Base-by-base conservation (phyloP, 83 land plant species). In the Picea abies region DNA sequence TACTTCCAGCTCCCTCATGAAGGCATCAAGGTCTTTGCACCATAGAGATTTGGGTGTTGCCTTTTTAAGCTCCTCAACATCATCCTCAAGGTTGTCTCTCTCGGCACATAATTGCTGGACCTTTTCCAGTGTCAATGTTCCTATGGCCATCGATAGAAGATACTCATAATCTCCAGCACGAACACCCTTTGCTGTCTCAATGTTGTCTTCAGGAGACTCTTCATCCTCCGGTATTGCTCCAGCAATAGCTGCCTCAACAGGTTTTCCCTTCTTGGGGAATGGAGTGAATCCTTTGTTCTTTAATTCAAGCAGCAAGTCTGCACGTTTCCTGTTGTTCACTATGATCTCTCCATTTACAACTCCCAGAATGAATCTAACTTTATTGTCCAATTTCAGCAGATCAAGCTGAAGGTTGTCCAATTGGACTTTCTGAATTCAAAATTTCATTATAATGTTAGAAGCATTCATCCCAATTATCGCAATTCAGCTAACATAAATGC, bases 111-210 rank as follows among this genome's bases (percentile, higher is more conserved):
- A 89, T 75, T 89, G 88, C 82, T 96, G 88, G 37, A 96, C 96
- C 84, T 93, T 97, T 82, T 96, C 99, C 47, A 90, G 60, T 14
- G 99, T 97, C 83, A 97, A 81, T 23, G 91, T 87, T 26, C 94
- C 96, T 69, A 97, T 97, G 37, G 99, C 72, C 98, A 97, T 91
- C 12, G 98, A 91, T 4, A 97, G 90, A 37, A 97, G 83, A 82
- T 97, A 97, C 78, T 96, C 99, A 73, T 97, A 97, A 78, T 97
- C 98, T 14, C 90, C 89, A 12, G 86, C 89, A 23, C 77, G 84
- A 20, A 92, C 92, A 32, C 82, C 73, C 26, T 79, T 83, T 1
- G 23, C 83, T 29, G 22, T 81, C 79, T 92, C 98, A 4, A 81
- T 70, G 60, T 78, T 76, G 60, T 96, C 96, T 64, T 85, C 91